Conservation (phyloP, 768 basidiomycete genomes). For the Mycena rosella region DNA sequence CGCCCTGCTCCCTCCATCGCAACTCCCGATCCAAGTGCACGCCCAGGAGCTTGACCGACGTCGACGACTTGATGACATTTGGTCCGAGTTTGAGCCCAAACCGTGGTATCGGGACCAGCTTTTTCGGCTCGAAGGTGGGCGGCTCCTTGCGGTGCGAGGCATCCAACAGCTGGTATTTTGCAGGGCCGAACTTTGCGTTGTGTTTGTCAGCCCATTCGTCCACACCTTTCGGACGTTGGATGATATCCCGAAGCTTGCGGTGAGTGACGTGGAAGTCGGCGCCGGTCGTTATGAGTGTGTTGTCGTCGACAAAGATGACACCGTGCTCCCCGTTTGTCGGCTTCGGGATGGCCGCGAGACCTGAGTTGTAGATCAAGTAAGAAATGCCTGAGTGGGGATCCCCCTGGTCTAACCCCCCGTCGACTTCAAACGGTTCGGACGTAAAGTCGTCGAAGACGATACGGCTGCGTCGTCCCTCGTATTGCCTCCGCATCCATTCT, state of each 20-base stretch:
- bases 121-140: neutral
- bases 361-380: slow-evolving; percentile 43
- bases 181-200: slow-evolving; percentile 39
- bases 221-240: slow-evolving; percentile 34
- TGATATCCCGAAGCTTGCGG: slow-evolving; percentile 31
- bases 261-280: slow-evolving; percentile 32
- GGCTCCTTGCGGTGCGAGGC: neutral
- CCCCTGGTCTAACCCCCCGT: slow-evolving; percentile 41
- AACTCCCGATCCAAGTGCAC: slow-evolving; percentile 48
- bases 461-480: neutral
- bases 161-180: slow-evolving; percentile 40
- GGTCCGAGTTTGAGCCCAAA: slow-evolving; percentile 13
- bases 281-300: slow-evolving; percentile 23
- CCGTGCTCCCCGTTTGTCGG: neutral
- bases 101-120: neutral
- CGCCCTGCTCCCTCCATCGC: slow-evolving; percentile 40
- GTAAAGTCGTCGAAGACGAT: neutral
- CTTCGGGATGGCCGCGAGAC: slow-evolving; percentile 18
- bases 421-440: neutral
- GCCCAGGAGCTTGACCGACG: slow-evolving; percentile 45
- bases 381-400: slow-evolving; percentile 36
- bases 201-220: slow-evolving; percentile 46
- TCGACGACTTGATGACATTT: slow-evolving; percentile 37
- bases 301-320: slow-evolving; percentile 38
- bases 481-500: slow-evolving; percentile 3